Percentiles rank a stretch among this genome's conserved stretches.
These are phyloP conservation scores for Xylaria sp. DNA, from an alignment of 2,329 filamentous ascomycete genomes.

Conservation along the genomic window DNA sequence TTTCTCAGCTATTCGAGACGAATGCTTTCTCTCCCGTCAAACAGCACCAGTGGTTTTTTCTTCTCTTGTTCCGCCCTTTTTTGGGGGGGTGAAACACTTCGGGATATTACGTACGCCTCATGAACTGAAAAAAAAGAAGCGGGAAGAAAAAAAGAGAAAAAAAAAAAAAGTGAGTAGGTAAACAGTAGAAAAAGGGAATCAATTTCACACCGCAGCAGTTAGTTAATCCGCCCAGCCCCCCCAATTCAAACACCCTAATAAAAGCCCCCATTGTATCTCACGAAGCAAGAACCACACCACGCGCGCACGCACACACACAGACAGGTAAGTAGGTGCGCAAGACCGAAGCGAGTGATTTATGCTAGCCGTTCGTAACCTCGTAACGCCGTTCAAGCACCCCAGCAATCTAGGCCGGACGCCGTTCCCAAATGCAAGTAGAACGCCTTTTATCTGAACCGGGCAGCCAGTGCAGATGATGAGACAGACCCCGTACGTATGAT, in stretches of 20 bases:
- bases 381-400: slow-evolving; percentile 27
- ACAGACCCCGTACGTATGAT: slow-evolving; percentile 13
- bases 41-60: not conserved
- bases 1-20: not conserved
- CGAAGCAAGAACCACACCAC: not conserved
- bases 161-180: slow-evolving; percentile 10
- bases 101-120: slow-evolving; percentile 17
- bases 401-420: slow-evolving; percentile 20
- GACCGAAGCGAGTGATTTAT: slow-evolving; percentile 22
- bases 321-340: slow-evolving; percentile 7
- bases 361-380: slow-evolving; percentile 29
- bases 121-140: slow-evolving; percentile 9
- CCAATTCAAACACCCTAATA: slow-evolving; percentile 1
- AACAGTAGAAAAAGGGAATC: slow-evolving; percentile 8
- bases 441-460: slow-evolving; percentile 13
- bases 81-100: not conserved
- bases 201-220: slow-evolving; percentile 3
- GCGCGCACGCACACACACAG: not conserved
- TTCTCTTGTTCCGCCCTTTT: not conserved
- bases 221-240: slow-evolving; percentile 17
- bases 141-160: slow-evolving; percentile 6
- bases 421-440: slow-evolving; percentile 17
- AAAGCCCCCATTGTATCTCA: not conserved
- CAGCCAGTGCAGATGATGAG: slow-evolving; percentile 17
- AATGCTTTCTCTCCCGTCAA: not conserved